phyloP scores from a whole-genome alignment of 164 flowering plant species.

The Umbellularia californica region DNA sequence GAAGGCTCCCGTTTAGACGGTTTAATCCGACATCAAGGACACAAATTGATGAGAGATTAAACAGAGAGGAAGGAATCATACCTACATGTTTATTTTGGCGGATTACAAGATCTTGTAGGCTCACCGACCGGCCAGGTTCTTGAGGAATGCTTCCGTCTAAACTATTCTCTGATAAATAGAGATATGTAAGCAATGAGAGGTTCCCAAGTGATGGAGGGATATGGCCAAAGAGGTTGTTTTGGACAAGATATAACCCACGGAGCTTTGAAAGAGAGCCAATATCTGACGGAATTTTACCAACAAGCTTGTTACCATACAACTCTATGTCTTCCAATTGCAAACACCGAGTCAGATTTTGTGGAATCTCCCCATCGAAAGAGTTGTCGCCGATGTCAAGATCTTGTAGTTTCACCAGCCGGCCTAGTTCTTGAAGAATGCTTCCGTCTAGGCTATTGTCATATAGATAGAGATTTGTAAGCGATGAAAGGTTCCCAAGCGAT shows the following conservation, averaged over 20 bases:
- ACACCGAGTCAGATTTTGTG: conserved; percentile 21
- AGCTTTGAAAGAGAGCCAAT: conserved; percentile 4
- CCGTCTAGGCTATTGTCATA: not conserved
- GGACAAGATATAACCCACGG: not conserved
- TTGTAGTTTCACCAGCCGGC: conserved; percentile 24
- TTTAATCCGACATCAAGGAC: not conserved
- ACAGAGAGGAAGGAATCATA: not conserved
- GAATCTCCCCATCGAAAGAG: conserved; percentile 26
- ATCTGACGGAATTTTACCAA: not conserved
- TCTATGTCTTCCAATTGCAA: rapidly evolving
- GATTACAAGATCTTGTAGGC: not conserved
- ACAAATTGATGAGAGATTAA: not conserved
- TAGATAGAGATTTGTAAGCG: not conserved
- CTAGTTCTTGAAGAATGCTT: conserved; percentile 22
- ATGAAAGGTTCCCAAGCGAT: not conserved
- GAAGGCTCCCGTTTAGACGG: conserved; percentile 23
- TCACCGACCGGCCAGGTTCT: not conserved
- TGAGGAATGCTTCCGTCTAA: not conserved
- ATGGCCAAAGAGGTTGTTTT: conserved; percentile 11
- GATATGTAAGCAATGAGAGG: not conserved
- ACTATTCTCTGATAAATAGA: not conserved
- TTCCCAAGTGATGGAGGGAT: conserved; percentile 26
- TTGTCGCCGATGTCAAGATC: conserved; percentile 26
- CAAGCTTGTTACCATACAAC: not conserved
- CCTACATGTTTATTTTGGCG: not conserved